These are phyloP conservation scores for Chaetomiaceae sp. DNA, from an alignment of 2,329 filamentous ascomycete genomes.

Conservation along the genomic window DNA sequence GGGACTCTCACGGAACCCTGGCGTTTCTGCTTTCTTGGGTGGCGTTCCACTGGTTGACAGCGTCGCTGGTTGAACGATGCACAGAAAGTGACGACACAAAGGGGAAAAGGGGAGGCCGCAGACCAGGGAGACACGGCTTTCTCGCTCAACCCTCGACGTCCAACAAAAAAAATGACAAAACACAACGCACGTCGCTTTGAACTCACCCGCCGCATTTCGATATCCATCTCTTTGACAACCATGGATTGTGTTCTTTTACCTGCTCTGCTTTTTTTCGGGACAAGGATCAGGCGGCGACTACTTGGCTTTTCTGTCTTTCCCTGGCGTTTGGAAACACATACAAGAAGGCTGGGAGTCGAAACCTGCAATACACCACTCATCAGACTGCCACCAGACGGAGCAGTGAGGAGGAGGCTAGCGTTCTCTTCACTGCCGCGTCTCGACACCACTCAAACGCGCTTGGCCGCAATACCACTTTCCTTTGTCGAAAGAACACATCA, in stretches of 20 bases:
- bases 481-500: slow-evolving; percentile 15
- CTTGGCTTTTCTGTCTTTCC: slow-evolving; percentile 22
- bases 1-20: slow-evolving; percentile 16
- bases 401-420: neutral
- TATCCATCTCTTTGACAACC: slow-evolving; percentile 18
- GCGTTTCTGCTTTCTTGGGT: slow-evolving; percentile 21
- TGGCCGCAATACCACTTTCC: slow-evolving; percentile 15
- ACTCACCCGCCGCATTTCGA: slow-evolving; percentile 6
- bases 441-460: slow-evolving; percentile 19
- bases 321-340: slow-evolving; percentile 16
- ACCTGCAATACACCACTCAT: slow-evolving; percentile 19
- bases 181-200: slow-evolving; percentile 19
- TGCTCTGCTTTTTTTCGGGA: slow-evolving; percentile 20
- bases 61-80: slow-evolving; percentile 23
- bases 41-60: slow-evolving; percentile 21
- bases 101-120: slow-evolving; percentile 11
- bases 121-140: slow-evolving; percentile 16
- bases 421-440: neutral
- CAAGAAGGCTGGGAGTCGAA: slow-evolving; percentile 15
- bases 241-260: slow-evolving; percentile 20
- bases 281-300: slow-evolving; percentile 13
- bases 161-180: slow-evolving; percentile 16
- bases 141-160: slow-evolving; percentile 16
- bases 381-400: slow-evolving; percentile 19
- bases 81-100: slow-evolving; percentile 7